Percentiles rank a stretch among this genome's conserved stretches.
These are phyloP conservation scores for Peronospora belbahrii DNA, from an alignment of 352 stramenopile genomes.

Conservation along the genomic window DNA sequence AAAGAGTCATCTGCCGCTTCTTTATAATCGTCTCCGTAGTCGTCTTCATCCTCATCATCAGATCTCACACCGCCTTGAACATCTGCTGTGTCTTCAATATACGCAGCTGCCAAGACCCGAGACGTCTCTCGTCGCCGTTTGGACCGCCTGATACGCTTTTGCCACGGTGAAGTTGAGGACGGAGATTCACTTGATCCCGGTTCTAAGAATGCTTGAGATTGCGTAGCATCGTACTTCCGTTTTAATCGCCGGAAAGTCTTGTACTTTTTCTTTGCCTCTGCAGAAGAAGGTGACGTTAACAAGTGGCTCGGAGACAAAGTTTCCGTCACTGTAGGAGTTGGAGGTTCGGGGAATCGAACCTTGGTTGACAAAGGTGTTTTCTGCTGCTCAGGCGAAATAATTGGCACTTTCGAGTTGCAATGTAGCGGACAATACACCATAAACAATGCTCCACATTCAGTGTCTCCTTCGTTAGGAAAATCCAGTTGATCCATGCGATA, in stretches of 20 bases:
- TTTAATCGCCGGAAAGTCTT: slow-evolving; percentile 65
- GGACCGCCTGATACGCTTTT: slow-evolving; percentile 53
- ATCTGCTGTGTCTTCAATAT: slow-evolving; percentile 63
- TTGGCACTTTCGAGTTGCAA: slow-evolving; percentile 26
- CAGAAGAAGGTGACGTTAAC: slow-evolving; percentile 35
- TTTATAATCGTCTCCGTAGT: slow-evolving; percentile 49
- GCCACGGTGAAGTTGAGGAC: slow-evolving; percentile 35
- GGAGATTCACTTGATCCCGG: slow-evolving; percentile 8
- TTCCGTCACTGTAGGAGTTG: slow-evolving; percentile 12
- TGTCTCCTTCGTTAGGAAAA: slow-evolving; percentile 25
- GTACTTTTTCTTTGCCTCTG: slow-evolving; percentile 44
- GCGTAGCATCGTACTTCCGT: slow-evolving; percentile 56
- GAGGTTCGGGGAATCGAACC: slow-evolving; percentile 1
- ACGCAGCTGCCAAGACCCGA: slow-evolving; percentile 33
- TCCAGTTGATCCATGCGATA: slow-evolving; percentile 56
- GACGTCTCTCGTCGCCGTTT: slow-evolving; percentile 34
- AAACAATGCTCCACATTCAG: slow-evolving; percentile 45
- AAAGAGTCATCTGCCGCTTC: slow-evolving; percentile 59
- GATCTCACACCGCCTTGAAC: slow-evolving; percentile 41
- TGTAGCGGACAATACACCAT: slow-evolving; percentile 62
- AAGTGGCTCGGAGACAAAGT: slow-evolving; percentile 43
- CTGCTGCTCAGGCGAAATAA: slow-evolving; percentile 3
- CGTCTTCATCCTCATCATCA: slow-evolving; percentile 57
- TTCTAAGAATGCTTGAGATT: slow-evolving; percentile 26
- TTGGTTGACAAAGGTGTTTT: slow-evolving; percentile 1